These are phyloP conservation scores for Coemansia sp. DNA, from an alignment of 192 early-diverging fungal species.

Conservation along the genomic window DNA sequence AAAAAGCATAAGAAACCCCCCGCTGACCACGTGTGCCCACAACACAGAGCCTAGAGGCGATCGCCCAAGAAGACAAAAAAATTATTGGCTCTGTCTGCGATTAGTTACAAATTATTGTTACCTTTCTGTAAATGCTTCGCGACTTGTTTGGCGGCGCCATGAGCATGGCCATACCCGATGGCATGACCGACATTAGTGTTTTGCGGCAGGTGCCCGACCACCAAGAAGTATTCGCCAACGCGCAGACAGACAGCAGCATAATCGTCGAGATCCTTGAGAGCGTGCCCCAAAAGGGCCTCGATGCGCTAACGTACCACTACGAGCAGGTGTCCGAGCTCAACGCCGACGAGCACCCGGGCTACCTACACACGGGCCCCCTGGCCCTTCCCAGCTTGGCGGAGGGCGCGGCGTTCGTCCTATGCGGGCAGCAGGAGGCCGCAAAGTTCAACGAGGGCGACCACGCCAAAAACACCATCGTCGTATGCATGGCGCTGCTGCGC, in stretches of 20 bases:
- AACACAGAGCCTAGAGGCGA: not conserved
- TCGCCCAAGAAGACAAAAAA: not conserved
- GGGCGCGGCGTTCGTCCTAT: slow-evolving; percentile 48
- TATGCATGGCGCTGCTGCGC: slow-evolving; percentile 73
- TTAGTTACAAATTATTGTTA: not conserved
- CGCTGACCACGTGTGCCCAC: not conserved
- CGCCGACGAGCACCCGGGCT: slow-evolving; percentile 54
- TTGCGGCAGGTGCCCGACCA: slow-evolving; percentile 84
- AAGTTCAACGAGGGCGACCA: slow-evolving; percentile 76
- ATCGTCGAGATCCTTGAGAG: slow-evolving; percentile 86
- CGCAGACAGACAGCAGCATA: slow-evolving; percentile 71
- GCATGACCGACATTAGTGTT: slow-evolving; percentile 66
- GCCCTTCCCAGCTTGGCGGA: not conserved
- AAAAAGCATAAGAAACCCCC: not conserved
- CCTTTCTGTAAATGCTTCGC: slow-evolving; percentile 5
- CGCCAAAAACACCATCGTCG: slow-evolving; percentile 61
- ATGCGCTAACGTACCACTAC: slow-evolving; percentile 71
- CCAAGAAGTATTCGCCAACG: slow-evolving; percentile 88
- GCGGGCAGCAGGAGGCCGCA: slow-evolving; percentile 67
- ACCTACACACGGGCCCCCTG: slow-evolving; percentile 27
- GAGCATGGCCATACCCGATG: slow-evolving; percentile 56
- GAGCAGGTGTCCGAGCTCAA: slow-evolving; percentile 77
- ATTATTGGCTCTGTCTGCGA: not conserved
- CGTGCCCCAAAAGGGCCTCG: slow-evolving; percentile 52
- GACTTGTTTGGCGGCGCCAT: slow-evolving; percentile 76